Evolutionary conservation across 2,329 filamentous ascomycete genomes (phyloP).

Genomic region (Aspergillus oerlinghausenensis): DNA sequence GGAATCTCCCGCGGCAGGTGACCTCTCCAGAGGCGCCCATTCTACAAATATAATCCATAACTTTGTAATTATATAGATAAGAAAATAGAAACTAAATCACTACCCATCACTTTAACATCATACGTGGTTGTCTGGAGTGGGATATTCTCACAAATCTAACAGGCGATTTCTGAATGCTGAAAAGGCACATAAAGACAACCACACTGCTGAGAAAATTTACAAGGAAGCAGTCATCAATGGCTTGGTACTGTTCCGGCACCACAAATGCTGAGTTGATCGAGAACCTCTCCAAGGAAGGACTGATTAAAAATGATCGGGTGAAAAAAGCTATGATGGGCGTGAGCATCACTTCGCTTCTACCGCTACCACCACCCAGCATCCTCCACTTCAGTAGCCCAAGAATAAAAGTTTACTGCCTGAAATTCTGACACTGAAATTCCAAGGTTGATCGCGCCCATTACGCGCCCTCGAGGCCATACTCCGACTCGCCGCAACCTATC

Average conservation of each 20-base stretch:
- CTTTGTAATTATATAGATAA: no score
- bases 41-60: no score
- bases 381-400: background rate
- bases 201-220: conserved; percentile 1
- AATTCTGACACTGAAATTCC: conserved; percentile 8
- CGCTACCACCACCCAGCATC: background rate
- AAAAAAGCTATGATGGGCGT: conserved; percentile 76
- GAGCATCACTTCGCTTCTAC: conserved; percentile 16
- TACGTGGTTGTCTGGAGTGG: background rate
- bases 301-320: conserved; percentile 69
- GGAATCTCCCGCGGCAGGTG: background rate
- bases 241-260: conserved; percentile 77
- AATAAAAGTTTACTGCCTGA: background rate
- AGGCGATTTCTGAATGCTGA: conserved; percentile 9
- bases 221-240: conserved; percentile 55
- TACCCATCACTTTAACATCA: background rate
- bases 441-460: conserved; percentile 88
- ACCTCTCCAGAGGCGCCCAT: background rate
- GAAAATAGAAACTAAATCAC: no score
- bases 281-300: conserved; percentile 66
- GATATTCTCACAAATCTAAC: background rate
- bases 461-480: conserved; percentile 66
- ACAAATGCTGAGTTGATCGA: conserved; percentile 71
- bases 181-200: background rate
- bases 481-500: conserved; percentile 66